Evolutionary conservation across 106 monocot species (phyloP).

Genomic region (Iris macrosiphon): DNA sequence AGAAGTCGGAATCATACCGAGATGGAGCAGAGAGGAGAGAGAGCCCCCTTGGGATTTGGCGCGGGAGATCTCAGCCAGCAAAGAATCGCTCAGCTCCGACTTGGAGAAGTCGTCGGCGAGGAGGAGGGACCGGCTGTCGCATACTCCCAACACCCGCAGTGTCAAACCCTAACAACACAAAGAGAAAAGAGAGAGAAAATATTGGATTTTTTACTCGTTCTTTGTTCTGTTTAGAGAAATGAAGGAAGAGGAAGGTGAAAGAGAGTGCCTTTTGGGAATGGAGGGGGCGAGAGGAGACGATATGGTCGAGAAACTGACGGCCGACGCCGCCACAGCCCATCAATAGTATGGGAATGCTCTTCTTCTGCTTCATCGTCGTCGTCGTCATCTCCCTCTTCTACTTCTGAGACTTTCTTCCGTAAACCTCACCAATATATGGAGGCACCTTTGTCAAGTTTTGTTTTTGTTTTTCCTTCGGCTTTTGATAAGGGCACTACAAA

Average conservation of each 20-base stretch:
- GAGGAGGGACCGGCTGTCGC: constrained; percentile 77
- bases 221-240: background rate
- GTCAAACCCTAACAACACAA: constrained; percentile 45
- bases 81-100: constrained; percentile 35
- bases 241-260: background rate
- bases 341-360: constrained; percentile 64
- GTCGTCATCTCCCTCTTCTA: background rate
- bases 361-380: constrained; percentile 21
- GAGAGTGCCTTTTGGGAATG: constrained; percentile 63
- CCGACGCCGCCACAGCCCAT: constrained; percentile 95
- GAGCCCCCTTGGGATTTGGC: constrained; percentile 63
- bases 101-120: constrained; percentile 38
- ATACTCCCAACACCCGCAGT: constrained; percentile 70
- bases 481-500: no score
- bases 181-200: background rate
- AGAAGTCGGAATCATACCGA: constrained; percentile 27
- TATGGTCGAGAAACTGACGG: constrained; percentile 77
- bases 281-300: constrained; percentile 63
- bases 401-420: no score
- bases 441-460: no score
- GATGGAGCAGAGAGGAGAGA: constrained; percentile 28
- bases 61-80: constrained; percentile 44
- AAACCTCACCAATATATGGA: no score
- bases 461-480: no score
- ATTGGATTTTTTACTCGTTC: background rate